phyloP scores from a whole-genome alignment of 2,329 filamentous ascomycete genomes.

The Arthrocladium fulminans region DNA sequence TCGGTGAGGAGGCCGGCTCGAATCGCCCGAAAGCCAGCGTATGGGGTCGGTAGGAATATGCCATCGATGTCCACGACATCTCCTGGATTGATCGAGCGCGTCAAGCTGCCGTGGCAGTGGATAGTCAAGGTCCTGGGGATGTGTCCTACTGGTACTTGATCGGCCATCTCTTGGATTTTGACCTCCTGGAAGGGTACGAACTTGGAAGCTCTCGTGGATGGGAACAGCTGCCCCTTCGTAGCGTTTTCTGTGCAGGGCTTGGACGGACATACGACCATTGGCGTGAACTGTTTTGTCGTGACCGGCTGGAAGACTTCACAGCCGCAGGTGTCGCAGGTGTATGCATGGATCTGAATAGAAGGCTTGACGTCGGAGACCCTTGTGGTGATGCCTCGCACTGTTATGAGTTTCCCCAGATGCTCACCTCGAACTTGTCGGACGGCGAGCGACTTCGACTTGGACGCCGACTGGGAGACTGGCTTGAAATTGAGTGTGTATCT shows the following conservation, averaged over 20 bases:
- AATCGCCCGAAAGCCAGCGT: conserved; percentile 98
- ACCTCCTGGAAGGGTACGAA: conserved; percentile 97
- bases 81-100: conserved; percentile 80
- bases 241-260: conserved; percentile 85
- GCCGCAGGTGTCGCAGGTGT: conserved; percentile 92
- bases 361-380: conserved; percentile 97
- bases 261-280: conserved; percentile 77
- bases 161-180: conserved; percentile 98
- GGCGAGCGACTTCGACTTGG: conserved; percentile 62
- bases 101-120: conserved; percentile 77
- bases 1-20: conserved; percentile 92
- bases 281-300: conserved; percentile 80
- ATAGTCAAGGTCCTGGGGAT: conserved; percentile 88
- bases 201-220: conserved; percentile 92
- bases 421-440: conserved; percentile 89
- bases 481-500: conserved; percentile 96
- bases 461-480: conserved; percentile 65
- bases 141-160: conserved; percentile 95
- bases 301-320: conserved; percentile 97
- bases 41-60: conserved; percentile 93
- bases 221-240: conserved; percentile 83
- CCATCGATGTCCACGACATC: conserved; percentile 90
- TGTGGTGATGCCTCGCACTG: conserved; percentile 85
- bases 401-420: conserved; percentile 87
- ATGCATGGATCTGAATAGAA: conserved; percentile 92